Percentiles rank a stretch among this genome's conserved stretches.
Conservation (phyloP, 768 basidiomycete species). For the Lactarius sp. region DNA sequence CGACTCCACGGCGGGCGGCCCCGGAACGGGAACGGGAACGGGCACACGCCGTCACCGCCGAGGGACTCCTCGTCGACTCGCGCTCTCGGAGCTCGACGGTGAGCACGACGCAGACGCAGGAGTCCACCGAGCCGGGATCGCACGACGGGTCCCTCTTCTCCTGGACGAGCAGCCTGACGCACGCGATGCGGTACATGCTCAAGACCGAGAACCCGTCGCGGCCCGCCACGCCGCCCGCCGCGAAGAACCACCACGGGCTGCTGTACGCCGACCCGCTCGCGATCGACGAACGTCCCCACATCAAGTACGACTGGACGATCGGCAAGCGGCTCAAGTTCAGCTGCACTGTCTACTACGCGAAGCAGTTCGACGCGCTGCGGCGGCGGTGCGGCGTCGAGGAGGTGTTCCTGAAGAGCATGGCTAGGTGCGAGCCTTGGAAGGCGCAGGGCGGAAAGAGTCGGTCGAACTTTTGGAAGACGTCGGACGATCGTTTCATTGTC, state of each 20-base stretch:
- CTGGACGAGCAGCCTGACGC: constrained; percentile 50
- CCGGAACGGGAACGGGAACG: too few species aligned
- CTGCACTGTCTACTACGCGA: constrained; percentile 80
- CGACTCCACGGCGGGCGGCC: too few species aligned
- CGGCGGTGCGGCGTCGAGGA: constrained; percentile 61
- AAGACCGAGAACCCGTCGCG: constrained; percentile 35
- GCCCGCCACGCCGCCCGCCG: constrained; percentile 29
- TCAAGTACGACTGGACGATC: constrained; percentile 78
- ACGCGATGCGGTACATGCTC: constrained; percentile 57
- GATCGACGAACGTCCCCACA: constrained; percentile 72
- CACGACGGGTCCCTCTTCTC: constrained; percentile 32
- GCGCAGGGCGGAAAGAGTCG: constrained; percentile 80
- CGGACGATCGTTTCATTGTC: constrained; percentile 73
- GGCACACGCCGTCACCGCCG: too few species aligned
- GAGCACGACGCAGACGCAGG: constrained; percentile 11
- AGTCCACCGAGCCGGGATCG: constrained; percentile 1
- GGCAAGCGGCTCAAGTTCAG: constrained; percentile 70
- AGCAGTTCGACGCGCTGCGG: constrained; percentile 68
- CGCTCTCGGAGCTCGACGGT: constrained; percentile 16
- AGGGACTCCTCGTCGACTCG: background rate
- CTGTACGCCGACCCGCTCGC: constrained; percentile 36
- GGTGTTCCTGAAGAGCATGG: constrained; percentile 55
- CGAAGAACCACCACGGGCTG: constrained; percentile 47
- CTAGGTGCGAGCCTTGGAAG: constrained; percentile 57
- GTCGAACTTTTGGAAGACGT: constrained; percentile 78